Base-by-base conservation (phyloP, 768 basidiomycete species). In the Mycena capillaripes region DNA sequence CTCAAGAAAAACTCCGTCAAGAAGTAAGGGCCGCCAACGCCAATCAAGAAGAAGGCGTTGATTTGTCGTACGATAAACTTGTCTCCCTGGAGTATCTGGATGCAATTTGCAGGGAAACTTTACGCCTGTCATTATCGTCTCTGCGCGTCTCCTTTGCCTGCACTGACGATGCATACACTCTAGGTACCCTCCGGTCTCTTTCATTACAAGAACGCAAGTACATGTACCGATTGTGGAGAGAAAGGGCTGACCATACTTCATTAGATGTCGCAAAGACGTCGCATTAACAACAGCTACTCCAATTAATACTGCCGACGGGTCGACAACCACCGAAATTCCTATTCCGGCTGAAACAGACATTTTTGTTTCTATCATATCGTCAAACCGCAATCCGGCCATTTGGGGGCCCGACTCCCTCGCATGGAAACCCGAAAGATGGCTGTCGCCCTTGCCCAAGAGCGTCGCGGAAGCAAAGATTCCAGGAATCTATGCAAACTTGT, bases 391-490 rank as follows among this genome's bases (percentile, higher is more conserved):
- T 38, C 69, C 77, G 1, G 77, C 69, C 10, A 63, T 87, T 30
- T 88, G 85, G 83, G 88, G 88, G 4, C 66, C 77, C 1, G 86
- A 87, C 68, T 80, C 81, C 9, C 73, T 69, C 21, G 81, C 84
- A 66, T 87, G 85, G 79, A 82, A 81, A 34, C 86, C 86, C 0
- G 82, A 83, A 65, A 79, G 84, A 2, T 87, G 85, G 86, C 69
- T 86, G 5, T 66, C 74, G 8, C 78, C 77, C 19, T 71, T 79
- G 23, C 82, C 82, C 4, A 68, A 83, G 21, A 71, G 75, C 5
- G 73, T 80, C 56, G 29, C 50, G 7, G 69, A 77, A 12, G 78
- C 78, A 11, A 70, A 74, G 23, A 30, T 77, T n/a, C 79, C 78
- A 1, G 79, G 79, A 1, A 66, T 79, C 27, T 80, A 79, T 53